Percentiles rank a stretch among this genome's conserved stretches.
These are phyloP conservation scores for Psilocybe cubensis DNA, from an alignment of 768 basidiomycete genomes.

Conservation along the genomic window DNA sequence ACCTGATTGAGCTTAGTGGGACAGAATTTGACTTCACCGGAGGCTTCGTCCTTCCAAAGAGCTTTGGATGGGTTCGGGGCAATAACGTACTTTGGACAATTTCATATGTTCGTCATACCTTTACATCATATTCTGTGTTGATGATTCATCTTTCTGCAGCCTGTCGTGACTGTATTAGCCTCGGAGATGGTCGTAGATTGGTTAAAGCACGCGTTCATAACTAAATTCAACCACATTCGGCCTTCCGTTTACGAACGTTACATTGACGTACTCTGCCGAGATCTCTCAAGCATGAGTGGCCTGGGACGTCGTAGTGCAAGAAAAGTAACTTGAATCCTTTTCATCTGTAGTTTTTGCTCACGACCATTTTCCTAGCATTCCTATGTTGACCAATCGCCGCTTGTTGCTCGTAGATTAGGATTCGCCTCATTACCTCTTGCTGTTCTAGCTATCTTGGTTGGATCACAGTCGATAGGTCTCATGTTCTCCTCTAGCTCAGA, in stretches of 20 bases:
- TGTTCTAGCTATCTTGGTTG: slow-evolving; percentile 77
- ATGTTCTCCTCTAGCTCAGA: slow-evolving; percentile 55
- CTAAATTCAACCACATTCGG: slow-evolving; percentile 98
- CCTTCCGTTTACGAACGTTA: slow-evolving; percentile 95
- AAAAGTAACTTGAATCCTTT: slow-evolving; percentile 52
- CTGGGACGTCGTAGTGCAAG: slow-evolving; percentile 67
- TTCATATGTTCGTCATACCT: slow-evolving; percentile 68
- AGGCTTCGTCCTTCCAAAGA: slow-evolving; percentile 76
- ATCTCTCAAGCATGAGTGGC: slow-evolving; percentile 81
- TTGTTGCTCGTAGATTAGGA: slow-evolving; percentile 91
- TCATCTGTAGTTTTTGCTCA: not conserved
- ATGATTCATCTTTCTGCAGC: slow-evolving; percentile 48
- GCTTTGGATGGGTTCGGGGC: slow-evolving; percentile 85
- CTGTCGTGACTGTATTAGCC: slow-evolving; percentile 86
- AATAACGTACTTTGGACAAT: slow-evolving; percentile 85
- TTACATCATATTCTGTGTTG: not conserved
- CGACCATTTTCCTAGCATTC: slow-evolving; percentile 57
- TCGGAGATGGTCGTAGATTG: slow-evolving; percentile 97
- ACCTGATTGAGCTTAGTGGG: slow-evolving; percentile 92
- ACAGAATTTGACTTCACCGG: slow-evolving; percentile 83
- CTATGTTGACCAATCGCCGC: slow-evolving; percentile 94
- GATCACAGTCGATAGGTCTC: slow-evolving; percentile 69
- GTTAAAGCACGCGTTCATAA: slow-evolving; percentile 99
- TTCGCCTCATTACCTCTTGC: slow-evolving; percentile 93
- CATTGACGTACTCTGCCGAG: slow-evolving; percentile 93